Evolutionary conservation across 176 grass and related monocot genomes (phyloP).

Genomic region (Puya raimondii): DNA sequence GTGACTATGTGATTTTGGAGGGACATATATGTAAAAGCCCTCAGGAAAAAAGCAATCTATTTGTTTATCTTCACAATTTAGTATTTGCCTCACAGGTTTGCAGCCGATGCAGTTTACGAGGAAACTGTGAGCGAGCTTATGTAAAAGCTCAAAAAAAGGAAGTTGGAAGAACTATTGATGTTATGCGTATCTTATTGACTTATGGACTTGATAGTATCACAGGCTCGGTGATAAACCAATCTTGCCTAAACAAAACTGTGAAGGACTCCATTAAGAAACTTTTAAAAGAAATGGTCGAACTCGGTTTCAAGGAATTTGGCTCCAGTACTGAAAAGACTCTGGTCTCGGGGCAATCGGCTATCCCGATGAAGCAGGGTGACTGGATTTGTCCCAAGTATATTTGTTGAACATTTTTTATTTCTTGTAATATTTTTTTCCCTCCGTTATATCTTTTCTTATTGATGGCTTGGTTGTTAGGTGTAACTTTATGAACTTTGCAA

Average conservation of each 20-base stretch:
- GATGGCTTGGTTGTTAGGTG: slow-evolving; percentile 44
- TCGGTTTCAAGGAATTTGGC: slow-evolving; percentile 40
- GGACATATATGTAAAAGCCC: too few relatives aligned
- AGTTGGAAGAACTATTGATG: slow-evolving; percentile 81
- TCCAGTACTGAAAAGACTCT: slow-evolving; percentile 26
- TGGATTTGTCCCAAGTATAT: slow-evolving; percentile 90
- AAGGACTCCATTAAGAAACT: slow-evolving; percentile 74
- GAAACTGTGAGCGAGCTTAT: slow-evolving; percentile 77
- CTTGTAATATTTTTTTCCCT: not conserved
- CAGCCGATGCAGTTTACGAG: slow-evolving; percentile 74
- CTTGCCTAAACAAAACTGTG: slow-evolving; percentile 57
- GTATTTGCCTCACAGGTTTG: slow-evolving; percentile 42
- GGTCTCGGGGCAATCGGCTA: slow-evolving; percentile 30
- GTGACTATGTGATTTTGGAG: too few relatives aligned
- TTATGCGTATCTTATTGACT: slow-evolving; percentile 76
- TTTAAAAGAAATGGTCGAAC: slow-evolving; percentile 46
- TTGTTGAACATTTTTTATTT: not conserved
- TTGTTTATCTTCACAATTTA: too few relatives aligned
- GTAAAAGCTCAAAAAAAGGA: slow-evolving; percentile 66
- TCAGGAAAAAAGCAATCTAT: too few relatives aligned
- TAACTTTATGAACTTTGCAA: slow-evolving; percentile 89
- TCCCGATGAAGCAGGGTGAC: slow-evolving; percentile 77
- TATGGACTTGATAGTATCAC: slow-evolving; percentile 63
- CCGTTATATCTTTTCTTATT: not conserved
- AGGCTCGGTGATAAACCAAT: slow-evolving; percentile 57